phyloP scores from a whole-genome alignment of 164 flowering plant genomes.

The Protea cynaroides region DNA sequence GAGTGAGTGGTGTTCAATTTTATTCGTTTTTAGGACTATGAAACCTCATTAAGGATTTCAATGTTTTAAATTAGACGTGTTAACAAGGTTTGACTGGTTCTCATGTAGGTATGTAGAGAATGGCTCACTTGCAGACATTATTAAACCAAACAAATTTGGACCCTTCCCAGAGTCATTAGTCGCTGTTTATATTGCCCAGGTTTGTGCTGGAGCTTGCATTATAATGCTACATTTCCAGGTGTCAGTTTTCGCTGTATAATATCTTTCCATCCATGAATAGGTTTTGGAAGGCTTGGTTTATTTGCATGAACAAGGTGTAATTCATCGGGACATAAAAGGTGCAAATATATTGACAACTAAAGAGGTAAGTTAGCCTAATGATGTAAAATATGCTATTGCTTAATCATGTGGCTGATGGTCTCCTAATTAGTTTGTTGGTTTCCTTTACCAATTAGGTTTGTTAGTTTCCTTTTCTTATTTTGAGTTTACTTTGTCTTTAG shows the following conservation, averaged over 20 bases:
- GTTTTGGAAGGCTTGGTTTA: conserved; percentile 97
- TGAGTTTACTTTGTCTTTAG: no score
- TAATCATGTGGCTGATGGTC: no score
- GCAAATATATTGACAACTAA: conserved; percentile 97
- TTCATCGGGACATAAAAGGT: conserved; percentile 98
- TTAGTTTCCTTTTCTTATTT: no score
- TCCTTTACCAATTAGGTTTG: no score
- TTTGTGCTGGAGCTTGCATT: conserved; percentile 16
- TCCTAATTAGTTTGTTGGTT: no score
- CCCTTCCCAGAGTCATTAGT: conserved; percentile 96
- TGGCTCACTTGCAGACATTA: conserved; percentile 98
- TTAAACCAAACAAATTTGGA: conserved; percentile 97
- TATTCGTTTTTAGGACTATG: background rate
- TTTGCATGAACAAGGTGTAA: conserved; percentile 98
- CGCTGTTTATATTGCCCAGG: conserved; percentile 98
- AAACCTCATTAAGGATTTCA: background rate
- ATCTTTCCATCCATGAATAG: conserved; percentile 24
- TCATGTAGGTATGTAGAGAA: conserved; percentile 88
- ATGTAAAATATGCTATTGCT: no score
- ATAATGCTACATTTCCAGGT: background rate
- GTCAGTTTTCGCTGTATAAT: conserved; percentile 1
- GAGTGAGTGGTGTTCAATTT: conserved; percentile 53
- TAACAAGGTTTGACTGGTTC: background rate
- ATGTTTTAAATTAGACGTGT: background rate
- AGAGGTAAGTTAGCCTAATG: no score